Evolutionary conservation across 108 stramenopile genomes (phyloP).

Genomic region (Asterionellopsis glacialis): DNA sequence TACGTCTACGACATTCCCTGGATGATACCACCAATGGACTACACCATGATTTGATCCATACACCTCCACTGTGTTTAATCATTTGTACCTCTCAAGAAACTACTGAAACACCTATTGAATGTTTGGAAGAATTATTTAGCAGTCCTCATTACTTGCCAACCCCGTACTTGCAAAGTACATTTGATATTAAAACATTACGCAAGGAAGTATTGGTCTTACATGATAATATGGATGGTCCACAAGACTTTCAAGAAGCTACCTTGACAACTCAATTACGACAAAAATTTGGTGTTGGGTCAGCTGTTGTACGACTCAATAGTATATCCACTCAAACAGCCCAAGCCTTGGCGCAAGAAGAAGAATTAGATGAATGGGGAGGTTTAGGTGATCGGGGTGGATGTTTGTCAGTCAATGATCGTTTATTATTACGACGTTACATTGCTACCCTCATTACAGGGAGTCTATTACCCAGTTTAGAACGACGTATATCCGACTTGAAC

Average conservation of each 20-base stretch:
- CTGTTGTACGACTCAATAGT: conserved; percentile 64
- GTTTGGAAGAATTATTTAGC: conserved; percentile 27
- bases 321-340: conserved; percentile 23
- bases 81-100: conserved; percentile 42
- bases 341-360: conserved; percentile 43
- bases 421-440: conserved; percentile 61
- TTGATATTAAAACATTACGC: conserved; percentile 56
- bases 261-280: conserved; percentile 35
- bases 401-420: conserved; percentile 61
- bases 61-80: conserved; percentile 36
- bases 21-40: conserved; percentile 58
- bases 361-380: conserved; percentile 34
- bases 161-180: conserved; percentile 51
- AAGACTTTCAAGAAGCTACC: conserved; percentile 38
- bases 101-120: conserved; percentile 28
- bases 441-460: conserved; percentile 43
- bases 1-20: conserved; percentile 61
- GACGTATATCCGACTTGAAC: conserved; percentile 77
- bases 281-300: conserved; percentile 59
- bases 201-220: conserved; percentile 77
- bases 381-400: conserved; percentile 46
- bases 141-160: conserved; percentile 59
- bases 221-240: conserved; percentile 57
- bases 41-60: conserved; percentile 41
- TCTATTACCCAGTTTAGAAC: conserved; percentile 70